phyloP scores from a whole-genome alignment of 129 eudicot species.

The Artemisia argyi region DNA sequence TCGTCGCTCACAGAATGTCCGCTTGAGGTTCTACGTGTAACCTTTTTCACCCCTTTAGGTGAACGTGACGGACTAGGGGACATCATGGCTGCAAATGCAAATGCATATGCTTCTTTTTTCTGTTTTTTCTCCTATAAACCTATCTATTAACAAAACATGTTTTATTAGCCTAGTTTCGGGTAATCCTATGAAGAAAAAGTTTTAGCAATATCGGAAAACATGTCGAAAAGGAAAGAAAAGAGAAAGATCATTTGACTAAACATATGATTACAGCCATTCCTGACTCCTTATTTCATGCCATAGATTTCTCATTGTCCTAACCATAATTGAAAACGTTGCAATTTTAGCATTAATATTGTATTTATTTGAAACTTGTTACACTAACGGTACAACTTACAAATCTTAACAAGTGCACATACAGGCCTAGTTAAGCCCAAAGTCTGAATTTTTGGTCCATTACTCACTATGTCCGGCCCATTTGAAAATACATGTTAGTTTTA shows the following conservation, averaged over 20 bases:
- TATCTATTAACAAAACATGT: slow-evolving; percentile 2
- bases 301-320: too few species aligned
- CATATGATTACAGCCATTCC: not conserved
- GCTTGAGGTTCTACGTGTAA: slow-evolving; percentile 43
- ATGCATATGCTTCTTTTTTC: not conserved
- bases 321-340: too few species aligned
- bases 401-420: too few species aligned
- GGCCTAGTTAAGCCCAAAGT: too few species aligned
- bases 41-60: too few species aligned
- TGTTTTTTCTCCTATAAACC: not conserved
- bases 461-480: too few species aligned
- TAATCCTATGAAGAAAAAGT: not conserved
- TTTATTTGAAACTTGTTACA: too few species aligned
- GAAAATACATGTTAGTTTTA: too few species aligned
- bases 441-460: too few species aligned
- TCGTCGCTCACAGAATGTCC: slow-evolving; percentile 48
- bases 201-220: not conserved
- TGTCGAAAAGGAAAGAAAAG: not conserved
- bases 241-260: not conserved
- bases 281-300: not conserved
- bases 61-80: not conserved
- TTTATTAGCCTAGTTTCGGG: not conserved
- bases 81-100: slow-evolving; percentile 1
- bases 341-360: too few species aligned
- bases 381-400: too few species aligned